These are phyloP conservation scores for Pouteria glomerata DNA, from an alignment of 148 eudicot genomes.

Conservation along the genomic window DNA sequence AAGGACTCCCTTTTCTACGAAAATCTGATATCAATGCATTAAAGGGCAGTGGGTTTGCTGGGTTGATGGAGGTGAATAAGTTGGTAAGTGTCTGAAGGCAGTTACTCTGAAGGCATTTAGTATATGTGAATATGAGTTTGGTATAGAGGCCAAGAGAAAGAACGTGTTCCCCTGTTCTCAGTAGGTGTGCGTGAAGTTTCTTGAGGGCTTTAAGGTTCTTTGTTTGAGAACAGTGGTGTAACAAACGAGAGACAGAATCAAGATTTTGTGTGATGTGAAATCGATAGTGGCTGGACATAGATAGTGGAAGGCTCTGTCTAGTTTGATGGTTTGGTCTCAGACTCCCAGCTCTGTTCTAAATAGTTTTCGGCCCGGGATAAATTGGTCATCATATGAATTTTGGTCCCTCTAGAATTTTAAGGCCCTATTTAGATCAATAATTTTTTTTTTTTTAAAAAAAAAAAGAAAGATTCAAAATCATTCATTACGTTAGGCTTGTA, in stretches of 20 bases:
- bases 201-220: constrained; percentile 36
- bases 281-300: constrained; percentile 3
- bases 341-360: neutral
- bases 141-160: constrained; percentile 34
- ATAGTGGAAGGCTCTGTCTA: neutral
- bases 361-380: neutral
- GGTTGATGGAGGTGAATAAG: constrained; percentile 36
- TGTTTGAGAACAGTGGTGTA: constrained; percentile 26
- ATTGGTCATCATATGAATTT: too few relatives aligned
- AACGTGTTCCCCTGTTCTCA: constrained; percentile 34
- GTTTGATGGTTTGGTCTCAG: neutral
- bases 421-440: too few relatives aligned
- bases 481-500: neutral
- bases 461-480: neutral
- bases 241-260: constrained; percentile 15
- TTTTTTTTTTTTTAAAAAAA: too few relatives aligned
- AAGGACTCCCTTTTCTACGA: constrained; percentile 34
- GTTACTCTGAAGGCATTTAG: constrained; percentile 20
- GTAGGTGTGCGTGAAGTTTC: constrained; percentile 41
- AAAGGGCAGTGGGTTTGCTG: constrained; percentile 42
- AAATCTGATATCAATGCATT: constrained; percentile 45
- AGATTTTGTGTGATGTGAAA: constrained; percentile 7
- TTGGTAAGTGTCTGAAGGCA: constrained; percentile 21
- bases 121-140: constrained; percentile 42
- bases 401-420: too few relatives aligned